Conservation (phyloP, 306 rosid species). For the Astragalus membranaceus region DNA sequence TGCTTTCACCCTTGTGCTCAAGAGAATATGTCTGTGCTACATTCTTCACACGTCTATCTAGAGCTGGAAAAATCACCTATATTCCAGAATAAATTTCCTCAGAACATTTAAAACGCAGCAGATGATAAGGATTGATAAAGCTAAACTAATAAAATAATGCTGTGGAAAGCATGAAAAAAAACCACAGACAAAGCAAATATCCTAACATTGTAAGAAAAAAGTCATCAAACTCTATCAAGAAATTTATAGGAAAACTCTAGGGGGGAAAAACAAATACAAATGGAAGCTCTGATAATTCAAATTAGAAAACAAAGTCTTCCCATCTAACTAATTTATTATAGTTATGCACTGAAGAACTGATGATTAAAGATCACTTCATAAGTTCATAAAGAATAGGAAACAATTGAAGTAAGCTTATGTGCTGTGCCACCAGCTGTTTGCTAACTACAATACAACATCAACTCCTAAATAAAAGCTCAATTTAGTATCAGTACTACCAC, state of each 20-base stretch:
- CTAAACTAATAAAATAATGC: slow-evolving; percentile 4
- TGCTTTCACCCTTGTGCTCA: slow-evolving; percentile 92
- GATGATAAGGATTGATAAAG: slow-evolving; percentile 13
- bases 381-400: neutral
- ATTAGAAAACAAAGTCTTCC: slow-evolving; percentile 6
- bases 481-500: neutral
- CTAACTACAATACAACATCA: neutral
- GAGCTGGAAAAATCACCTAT: slow-evolving; percentile 96
- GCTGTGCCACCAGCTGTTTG: neutral
- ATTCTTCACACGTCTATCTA: slow-evolving; percentile 96
- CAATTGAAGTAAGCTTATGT: neutral
- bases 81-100: slow-evolving; percentile 27
- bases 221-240: slow-evolving; percentile 8
- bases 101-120: slow-evolving; percentile 15
- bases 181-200: neutral
- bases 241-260: neutral
- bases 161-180: neutral
- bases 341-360: neutral
- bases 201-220: neutral
- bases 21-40: slow-evolving; percentile 98
- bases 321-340: neutral
- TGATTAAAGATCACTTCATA: neutral
- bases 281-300: neutral
- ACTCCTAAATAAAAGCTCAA: slow-evolving; percentile 9
- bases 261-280: neutral